Evolutionary conservation across 495 filamentous ascomycete species (phyloP).

Genomic region (Trichoderma virens): DNA sequence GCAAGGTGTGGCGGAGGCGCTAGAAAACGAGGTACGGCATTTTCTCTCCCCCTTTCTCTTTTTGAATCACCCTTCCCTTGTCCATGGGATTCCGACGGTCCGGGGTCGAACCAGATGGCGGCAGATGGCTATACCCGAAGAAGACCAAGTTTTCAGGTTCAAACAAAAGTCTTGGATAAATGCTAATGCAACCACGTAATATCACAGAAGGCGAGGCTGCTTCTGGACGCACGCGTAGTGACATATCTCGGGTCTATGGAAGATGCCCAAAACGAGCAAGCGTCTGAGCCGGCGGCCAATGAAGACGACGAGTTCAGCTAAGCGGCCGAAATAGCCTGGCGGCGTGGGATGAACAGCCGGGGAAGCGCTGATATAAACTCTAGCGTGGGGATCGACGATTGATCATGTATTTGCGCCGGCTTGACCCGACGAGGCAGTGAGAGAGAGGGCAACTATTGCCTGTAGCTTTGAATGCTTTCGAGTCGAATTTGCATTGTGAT

Average conservation of each 20-base stretch:
- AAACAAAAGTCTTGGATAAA: background rate
- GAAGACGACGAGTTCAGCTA: slow-evolving; percentile 41
- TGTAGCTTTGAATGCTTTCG: background rate
- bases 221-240: slow-evolving; percentile 30
- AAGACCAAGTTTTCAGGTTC: background rate
- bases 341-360: slow-evolving; percentile 5
- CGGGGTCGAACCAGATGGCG: background rate
- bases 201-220: slow-evolving; percentile 28
- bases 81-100: background rate
- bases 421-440: background rate
- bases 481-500: background rate
- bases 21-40: slow-evolving; percentile 56
- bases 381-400: background rate
- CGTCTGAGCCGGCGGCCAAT: slow-evolving; percentile 30
- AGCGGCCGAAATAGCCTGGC: slow-evolving; percentile 14
- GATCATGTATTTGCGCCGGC: background rate
- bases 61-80: background rate
- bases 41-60: background rate
- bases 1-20: slow-evolving; percentile 39
- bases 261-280: slow-evolving; percentile 27
- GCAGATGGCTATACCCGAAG: background rate
- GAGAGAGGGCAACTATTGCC: background rate
- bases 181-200: slow-evolving; percentile 20
- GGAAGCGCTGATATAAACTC: background rate
- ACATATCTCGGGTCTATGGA: slow-evolving; percentile 39